phyloP scores from a whole-genome alignment of 805 yeast species.

The Wickerhamiella australiensis region DNA sequence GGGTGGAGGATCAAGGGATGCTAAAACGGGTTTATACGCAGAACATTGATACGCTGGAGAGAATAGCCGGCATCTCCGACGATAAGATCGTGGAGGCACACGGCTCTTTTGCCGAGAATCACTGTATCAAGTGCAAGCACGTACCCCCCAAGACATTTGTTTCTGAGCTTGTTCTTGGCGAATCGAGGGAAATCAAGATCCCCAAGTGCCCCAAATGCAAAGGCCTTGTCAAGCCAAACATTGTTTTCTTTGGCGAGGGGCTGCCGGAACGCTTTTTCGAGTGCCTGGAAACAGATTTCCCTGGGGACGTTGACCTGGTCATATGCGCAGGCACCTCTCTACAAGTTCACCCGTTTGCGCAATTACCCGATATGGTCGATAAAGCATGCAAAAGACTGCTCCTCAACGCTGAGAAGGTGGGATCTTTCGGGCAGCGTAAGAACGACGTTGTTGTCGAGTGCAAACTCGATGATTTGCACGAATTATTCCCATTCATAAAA shows the following conservation, averaged over 20 bases:
- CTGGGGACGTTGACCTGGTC: conserved; percentile 44
- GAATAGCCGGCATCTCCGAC: conserved; percentile 62
- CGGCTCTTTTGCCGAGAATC: conserved; percentile 79
- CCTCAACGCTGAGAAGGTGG: conserved; percentile 66
- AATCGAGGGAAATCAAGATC: conserved; percentile 2
- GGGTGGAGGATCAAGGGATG: conserved; percentile 51
- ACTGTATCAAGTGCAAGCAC: conserved; percentile 60
- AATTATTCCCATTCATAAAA: conserved; percentile 5
- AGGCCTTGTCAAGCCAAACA: conserved; percentile 83
- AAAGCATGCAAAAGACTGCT: conserved; percentile 43
- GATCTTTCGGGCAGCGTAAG: conserved; percentile 46
- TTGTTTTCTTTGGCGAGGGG: conserved; percentile 87
- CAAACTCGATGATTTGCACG: conserved; percentile 43
- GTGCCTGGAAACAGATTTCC: conserved; percentile 47
- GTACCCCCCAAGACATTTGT: conserved; percentile 1
- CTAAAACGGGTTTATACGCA: conserved; percentile 75
- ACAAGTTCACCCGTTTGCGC: conserved; percentile 83
- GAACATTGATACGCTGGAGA: conserved; percentile 84
- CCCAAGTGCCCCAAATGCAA: conserved; percentile 49
- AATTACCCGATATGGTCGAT: conserved; percentile 56
- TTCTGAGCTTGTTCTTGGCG: conserved; percentile 4
- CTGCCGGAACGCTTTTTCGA: conserved; percentile 62
- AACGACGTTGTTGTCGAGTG: conserved; percentile 50
- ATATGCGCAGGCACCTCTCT: conserved; percentile 89
- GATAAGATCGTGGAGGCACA: conserved; percentile 77